These are phyloP conservation scores for Cucurbita argyrosperma DNA, from an alignment of 306 rosid species.

Conservation along the genomic window DNA sequence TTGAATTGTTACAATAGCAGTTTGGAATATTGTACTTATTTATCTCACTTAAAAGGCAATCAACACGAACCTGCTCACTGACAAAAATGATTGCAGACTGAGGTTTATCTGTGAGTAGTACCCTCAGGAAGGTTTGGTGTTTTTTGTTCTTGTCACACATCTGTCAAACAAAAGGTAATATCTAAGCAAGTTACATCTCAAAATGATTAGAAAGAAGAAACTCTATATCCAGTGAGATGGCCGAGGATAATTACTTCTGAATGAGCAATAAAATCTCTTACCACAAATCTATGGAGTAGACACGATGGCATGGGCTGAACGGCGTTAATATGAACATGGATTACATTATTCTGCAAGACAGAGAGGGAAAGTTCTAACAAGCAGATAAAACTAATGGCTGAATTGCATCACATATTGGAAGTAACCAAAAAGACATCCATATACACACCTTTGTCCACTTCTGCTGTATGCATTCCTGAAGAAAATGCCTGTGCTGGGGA, in stretches of 20 bases:
- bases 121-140: constrained; percentile 47
- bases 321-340: constrained; percentile 72
- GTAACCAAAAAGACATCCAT: constrained; percentile 4
- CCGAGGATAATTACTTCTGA: background rate
- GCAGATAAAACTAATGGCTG: background rate
- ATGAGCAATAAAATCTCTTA: constrained; percentile 14
- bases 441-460: constrained; percentile 84
- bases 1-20: no score
- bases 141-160: constrained; percentile 34
- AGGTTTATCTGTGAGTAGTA: constrained; percentile 52
- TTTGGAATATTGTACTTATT: background rate
- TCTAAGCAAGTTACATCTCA: background rate
- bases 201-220: background rate
- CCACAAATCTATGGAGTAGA: constrained; percentile 62
- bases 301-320: constrained; percentile 78
- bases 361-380: background rate
- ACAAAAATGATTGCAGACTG: constrained; percentile 70
- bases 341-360: constrained; percentile 40
- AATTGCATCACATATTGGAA: background rate
- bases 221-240: background rate
- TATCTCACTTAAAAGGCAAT: background rate
- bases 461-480: constrained; percentile 78
- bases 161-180: constrained; percentile 30
- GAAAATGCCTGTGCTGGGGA: constrained; percentile 77
- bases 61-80: constrained; percentile 19